These are phyloP conservation scores for Macrophomina pseudophaseolina DNA, from an alignment of 2,329 filamentous ascomycete species.

Conservation along the genomic window DNA sequence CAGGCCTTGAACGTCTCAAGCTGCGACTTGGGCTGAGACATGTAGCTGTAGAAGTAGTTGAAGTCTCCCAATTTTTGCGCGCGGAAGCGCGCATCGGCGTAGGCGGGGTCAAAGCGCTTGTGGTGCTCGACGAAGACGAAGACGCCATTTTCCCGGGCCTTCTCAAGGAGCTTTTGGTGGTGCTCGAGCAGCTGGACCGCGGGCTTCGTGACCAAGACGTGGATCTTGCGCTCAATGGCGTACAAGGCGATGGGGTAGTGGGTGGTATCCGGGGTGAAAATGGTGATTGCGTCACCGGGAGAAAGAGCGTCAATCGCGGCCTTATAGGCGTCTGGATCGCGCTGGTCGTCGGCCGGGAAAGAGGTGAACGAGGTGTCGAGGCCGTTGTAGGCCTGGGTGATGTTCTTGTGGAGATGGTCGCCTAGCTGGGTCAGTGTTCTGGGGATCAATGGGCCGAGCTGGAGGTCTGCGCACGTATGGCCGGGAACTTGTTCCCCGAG, in stretches of 20 bases:
- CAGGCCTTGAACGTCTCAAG: slow-evolving; percentile 94
- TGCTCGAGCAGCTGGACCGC: slow-evolving; percentile 83
- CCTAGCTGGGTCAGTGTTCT: slow-evolving; percentile 54
- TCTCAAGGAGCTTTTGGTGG: slow-evolving; percentile 76
- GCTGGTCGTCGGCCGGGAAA: slow-evolving; percentile 74
- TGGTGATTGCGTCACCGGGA: slow-evolving; percentile 87
- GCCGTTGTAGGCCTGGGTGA: slow-evolving; percentile 83
- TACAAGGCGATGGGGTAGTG: slow-evolving; percentile 93
- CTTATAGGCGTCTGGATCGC: slow-evolving; percentile 85
- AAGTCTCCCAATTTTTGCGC: slow-evolving; percentile 84
- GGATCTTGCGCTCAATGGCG: slow-evolving; percentile 84
- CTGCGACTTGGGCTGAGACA: slow-evolving; percentile 90
- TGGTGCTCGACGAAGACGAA: slow-evolving; percentile 96
- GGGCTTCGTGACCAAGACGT: slow-evolving; percentile 93
- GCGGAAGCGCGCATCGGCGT: slow-evolving; percentile 82
- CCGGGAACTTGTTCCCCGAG: slow-evolving; percentile 86
- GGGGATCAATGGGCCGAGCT: not conserved
- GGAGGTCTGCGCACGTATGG: slow-evolving; percentile 69
- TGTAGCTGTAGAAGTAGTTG: slow-evolving; percentile 98
- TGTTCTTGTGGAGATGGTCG: slow-evolving; percentile 85
- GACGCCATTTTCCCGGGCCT: slow-evolving; percentile 74
- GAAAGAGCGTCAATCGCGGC: slow-evolving; percentile 81
- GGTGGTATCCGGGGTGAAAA: slow-evolving; percentile 93
- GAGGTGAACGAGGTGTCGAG: slow-evolving; percentile 86
- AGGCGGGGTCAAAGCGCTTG: slow-evolving; percentile 94